These are phyloP conservation scores for Pisolithus marmoratus DNA, from an alignment of 768 basidiomycete species.

Conservation along the genomic window DNA sequence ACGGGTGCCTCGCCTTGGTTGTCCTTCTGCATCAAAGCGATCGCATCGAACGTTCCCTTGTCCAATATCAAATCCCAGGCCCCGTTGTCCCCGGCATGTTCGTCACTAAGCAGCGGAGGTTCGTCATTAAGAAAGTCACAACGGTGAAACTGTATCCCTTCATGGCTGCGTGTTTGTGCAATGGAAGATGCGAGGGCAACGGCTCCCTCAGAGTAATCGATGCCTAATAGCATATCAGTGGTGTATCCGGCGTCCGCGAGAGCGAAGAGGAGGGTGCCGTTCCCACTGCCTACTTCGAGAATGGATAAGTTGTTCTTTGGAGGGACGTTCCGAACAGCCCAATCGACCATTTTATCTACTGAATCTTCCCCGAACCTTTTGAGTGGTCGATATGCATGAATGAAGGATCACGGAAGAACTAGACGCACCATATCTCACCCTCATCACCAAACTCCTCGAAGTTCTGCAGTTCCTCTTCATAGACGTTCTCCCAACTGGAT, in stretches of 20 bases:
- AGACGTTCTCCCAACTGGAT: conserved; percentile 72
- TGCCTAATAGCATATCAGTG: conserved; percentile 46
- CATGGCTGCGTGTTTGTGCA: conserved; percentile 33
- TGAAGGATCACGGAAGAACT: neutral
- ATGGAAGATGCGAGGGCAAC: conserved; percentile 58
- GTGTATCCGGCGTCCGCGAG: conserved; percentile 64
- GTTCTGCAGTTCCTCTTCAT: conserved; percentile 60
- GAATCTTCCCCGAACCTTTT: conserved; percentile 75
- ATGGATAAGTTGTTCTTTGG: conserved; percentile 42
- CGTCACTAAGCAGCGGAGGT: conserved; percentile 27
- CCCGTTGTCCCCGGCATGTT: conserved; percentile 1
- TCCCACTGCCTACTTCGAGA: conserved; percentile 78
- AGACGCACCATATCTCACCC: conserved; percentile 73
- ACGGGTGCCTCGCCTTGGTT: conserved; percentile 47
- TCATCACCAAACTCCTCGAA: conserved; percentile 78
- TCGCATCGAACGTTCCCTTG: conserved; percentile 89
- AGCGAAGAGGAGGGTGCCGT: conserved; percentile 70
- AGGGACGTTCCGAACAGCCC: conserved; percentile 55
- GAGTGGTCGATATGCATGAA: neutral
- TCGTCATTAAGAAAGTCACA: conserved; percentile 64
- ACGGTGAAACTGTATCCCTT: conserved; percentile 42
- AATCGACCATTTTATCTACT: conserved; percentile 74
- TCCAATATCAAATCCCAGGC: conserved; percentile 75
- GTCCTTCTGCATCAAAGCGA: conserved; percentile 63
- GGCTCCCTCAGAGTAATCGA: conserved; percentile 76